These are phyloP conservation scores for Trichosporon inkin DNA, from an alignment of 1,284 basidiomycete genomes.

Conservation along the genomic window DNA sequence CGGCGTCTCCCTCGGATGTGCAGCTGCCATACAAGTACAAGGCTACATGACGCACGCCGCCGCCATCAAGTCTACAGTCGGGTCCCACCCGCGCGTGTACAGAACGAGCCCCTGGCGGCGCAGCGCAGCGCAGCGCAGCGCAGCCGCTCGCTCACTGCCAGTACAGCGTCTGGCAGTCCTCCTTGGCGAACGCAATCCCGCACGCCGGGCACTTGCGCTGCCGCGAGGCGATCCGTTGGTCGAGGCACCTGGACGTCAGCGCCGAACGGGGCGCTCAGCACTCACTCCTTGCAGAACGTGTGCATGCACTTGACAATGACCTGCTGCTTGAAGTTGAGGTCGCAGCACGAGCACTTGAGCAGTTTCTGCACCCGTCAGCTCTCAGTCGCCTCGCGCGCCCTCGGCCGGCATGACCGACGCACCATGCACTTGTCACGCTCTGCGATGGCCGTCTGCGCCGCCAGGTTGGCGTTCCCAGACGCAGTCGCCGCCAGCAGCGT, in stretches of 20 bases:
- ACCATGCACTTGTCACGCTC: constrained; percentile 66
- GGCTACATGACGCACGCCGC: not conserved
- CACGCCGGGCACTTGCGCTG: constrained; percentile 96
- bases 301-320: constrained; percentile 93
- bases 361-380: constrained; percentile 59
- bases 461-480: constrained; percentile 39
- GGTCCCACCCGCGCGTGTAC: not conserved
- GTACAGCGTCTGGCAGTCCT: constrained; percentile 80
- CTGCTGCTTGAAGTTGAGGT: constrained; percentile 73
- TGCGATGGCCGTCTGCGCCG: constrained; percentile 55
- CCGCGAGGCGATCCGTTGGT: constrained; percentile 78
- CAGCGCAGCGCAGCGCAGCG: no score
- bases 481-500: constrained; percentile 30
- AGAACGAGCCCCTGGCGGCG: no score
- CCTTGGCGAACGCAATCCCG: constrained; percentile 74
- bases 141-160: constrained; percentile 75
- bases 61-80: not conserved
- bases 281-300: constrained; percentile 57
- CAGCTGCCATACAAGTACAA: constrained; percentile 1
- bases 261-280: constrained; percentile 27
- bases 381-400: not conserved
- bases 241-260: constrained; percentile 59
- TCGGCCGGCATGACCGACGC: no score
- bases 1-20: not conserved
- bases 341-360: constrained; percentile 89